Percentiles rank a stretch among this genome's conserved stretches.
Evolutionary conservation across 306 rosid species (phyloP).

Genomic region (Albizia julibrissin): DNA sequence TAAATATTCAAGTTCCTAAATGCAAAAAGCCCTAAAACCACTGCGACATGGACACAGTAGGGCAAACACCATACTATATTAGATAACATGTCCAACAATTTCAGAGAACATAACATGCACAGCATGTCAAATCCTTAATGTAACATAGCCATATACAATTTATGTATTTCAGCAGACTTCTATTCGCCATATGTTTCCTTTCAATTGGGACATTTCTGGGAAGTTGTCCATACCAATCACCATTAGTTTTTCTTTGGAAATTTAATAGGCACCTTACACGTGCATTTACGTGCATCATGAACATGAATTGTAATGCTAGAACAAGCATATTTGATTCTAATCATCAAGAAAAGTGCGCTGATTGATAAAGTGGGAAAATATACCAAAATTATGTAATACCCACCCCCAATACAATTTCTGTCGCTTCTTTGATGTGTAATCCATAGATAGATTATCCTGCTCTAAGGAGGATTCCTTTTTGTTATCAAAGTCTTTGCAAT

Average conservation of each 20-base stretch:
- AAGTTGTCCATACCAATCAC: background rate
- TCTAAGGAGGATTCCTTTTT: slow-evolving; percentile 23
- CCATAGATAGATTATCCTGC: slow-evolving; percentile 27
- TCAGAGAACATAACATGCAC: background rate
- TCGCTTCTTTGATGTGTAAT: slow-evolving; percentile 45
- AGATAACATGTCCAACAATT: background rate
- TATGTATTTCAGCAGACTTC: background rate
- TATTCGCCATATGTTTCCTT: background rate
- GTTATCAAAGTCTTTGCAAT: slow-evolving; percentile 29
- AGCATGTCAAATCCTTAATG: background rate
- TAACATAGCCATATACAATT: background rate
- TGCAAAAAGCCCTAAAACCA: too few species aligned
- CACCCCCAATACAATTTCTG: slow-evolving; percentile 88
- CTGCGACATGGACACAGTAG: too few species aligned
- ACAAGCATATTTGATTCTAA: background rate
- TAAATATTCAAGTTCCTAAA: too few species aligned
- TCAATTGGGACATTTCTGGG: background rate
- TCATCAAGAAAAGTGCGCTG: slow-evolving; percentile 8
- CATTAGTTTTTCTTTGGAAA: background rate
- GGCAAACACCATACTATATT: too few species aligned
- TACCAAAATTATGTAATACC: slow-evolving; percentile 2
- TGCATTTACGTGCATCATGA: background rate
- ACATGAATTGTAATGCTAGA: background rate
- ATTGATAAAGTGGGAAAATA: background rate
- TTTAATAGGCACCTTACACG: background rate